A percentile compares a stretch with the other conserved stretches of the same genome.
Evolutionary conservation across 495 filamentous ascomycete species (phyloP).

Genomic region (Cercophora samala): DNA sequence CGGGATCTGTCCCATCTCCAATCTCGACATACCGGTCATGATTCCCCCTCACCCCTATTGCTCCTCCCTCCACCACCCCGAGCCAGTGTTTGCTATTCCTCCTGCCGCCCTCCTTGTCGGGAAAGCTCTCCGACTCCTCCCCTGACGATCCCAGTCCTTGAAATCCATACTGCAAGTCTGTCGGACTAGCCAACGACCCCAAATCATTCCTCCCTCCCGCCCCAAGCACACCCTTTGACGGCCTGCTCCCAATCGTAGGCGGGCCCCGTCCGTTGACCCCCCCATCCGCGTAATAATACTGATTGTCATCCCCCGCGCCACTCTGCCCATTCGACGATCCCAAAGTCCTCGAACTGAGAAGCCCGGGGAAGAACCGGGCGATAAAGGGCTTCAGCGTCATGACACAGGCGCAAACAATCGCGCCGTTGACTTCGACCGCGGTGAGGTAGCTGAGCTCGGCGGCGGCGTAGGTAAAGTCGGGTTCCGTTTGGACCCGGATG

Average conservation of each 20-base stretch:
- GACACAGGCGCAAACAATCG: conserved; percentile 43
- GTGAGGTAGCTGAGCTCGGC: conserved; percentile 43
- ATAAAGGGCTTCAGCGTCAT: conserved; percentile 36
- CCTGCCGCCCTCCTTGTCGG: not conserved
- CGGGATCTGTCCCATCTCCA: conserved; percentile 15
- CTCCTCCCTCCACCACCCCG: conserved; percentile 1
- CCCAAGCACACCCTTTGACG: conserved; percentile 13
- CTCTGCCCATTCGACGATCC: not conserved
- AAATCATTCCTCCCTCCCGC: not conserved
- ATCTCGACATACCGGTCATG: conserved; percentile 27
- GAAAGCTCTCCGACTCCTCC: not conserved
- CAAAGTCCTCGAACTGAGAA: conserved; percentile 25
- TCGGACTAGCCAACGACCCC: conserved; percentile 1
- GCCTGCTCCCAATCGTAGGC: conserved; percentile 28
- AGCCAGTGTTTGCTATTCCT: conserved; percentile 8
- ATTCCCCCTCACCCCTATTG: conserved; percentile 2
- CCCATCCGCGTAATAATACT: conserved; percentile 1
- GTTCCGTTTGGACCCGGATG: conserved; percentile 22
- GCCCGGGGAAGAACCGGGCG: conserved; percentile 32
- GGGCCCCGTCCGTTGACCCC: conserved; percentile 11
- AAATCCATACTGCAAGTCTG: conserved; percentile 15
- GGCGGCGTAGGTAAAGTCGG: conserved; percentile 32
- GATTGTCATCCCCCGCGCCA: not conserved
- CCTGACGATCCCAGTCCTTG: not conserved
- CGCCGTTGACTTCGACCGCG: conserved; percentile 42